phyloP scores from a whole-genome alignment of 2,329 filamentous ascomycete species.

The Paraphaeosphaeria minitans region DNA sequence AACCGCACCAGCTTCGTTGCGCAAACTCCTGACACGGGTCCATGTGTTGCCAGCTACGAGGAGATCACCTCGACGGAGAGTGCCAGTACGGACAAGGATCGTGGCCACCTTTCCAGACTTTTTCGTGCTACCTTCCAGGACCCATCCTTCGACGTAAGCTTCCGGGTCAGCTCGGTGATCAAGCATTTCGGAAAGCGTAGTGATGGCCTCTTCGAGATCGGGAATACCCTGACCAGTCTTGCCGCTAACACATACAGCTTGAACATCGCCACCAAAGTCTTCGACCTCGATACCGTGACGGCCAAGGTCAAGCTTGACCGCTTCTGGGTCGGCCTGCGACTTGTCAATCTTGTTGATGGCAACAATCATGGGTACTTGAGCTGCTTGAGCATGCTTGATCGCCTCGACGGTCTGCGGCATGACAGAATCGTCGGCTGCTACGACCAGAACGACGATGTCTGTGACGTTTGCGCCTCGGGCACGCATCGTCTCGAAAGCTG shows the following conservation, averaged over 20 bases:
- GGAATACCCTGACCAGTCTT: conserved; percentile 93
- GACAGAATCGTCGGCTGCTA: conserved; percentile 95
- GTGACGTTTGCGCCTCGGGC: conserved; percentile 94
- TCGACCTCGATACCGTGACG: conserved; percentile 87
- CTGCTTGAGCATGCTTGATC: conserved; percentile 85
- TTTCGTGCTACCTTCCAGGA: conserved; percentile 90
- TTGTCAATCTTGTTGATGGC: conserved; percentile 98
- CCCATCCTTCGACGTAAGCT: conserved; percentile 86
- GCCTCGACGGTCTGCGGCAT: conserved; percentile 97
- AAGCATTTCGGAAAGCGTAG: conserved; percentile 84
- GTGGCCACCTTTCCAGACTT: conserved; percentile 84
- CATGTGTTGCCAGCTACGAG: conserved; percentile 89
- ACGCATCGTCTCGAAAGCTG: conserved; percentile 94
- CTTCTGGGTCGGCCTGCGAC: conserved; percentile 76
- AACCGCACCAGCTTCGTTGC: conserved; percentile 80
- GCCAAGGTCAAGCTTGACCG: conserved; percentile 86
- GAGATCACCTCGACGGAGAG: conserved; percentile 76
- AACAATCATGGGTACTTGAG: conserved; percentile 93
- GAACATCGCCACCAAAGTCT: conserved; percentile 92
- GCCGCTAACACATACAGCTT: conserved; percentile 88
- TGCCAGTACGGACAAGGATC: conserved; percentile 85
- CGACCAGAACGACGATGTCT: conserved; percentile 93
- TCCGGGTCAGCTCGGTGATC: conserved; percentile 82
- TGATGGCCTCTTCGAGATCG: conserved; percentile 87
- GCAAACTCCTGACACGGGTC: conserved; percentile 81